These are phyloP conservation scores for Penicillium argentinense DNA, from an alignment of 495 filamentous ascomycete species.

Conservation along the genomic window DNA sequence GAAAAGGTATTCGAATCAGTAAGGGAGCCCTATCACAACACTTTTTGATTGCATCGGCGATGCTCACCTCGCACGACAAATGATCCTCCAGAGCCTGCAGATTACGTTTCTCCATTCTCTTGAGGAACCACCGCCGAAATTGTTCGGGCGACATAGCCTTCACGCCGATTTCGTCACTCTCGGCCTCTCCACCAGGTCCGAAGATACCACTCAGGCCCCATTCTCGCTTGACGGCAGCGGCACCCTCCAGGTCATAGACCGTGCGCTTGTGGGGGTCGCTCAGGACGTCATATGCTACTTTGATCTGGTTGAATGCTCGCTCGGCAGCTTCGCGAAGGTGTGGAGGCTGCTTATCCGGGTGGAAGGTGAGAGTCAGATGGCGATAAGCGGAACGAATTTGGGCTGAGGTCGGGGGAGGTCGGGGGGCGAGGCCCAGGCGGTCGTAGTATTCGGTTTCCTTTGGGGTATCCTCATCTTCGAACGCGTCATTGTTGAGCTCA, in stretches of 20 bases:
- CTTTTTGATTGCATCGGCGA: too few species aligned
- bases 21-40: too few species aligned
- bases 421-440: constrained; percentile 47
- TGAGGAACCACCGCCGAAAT: constrained; percentile 52
- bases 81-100: constrained; percentile 38
- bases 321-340: constrained; percentile 46
- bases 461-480: constrained; percentile 26
- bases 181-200: constrained; percentile 31
- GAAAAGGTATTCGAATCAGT: too few species aligned
- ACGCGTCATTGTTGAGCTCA: constrained; percentile 21
- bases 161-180: constrained; percentile 38
- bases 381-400: constrained; percentile 55
- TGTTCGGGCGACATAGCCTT: constrained; percentile 45
- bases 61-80: too few species aligned
- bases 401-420: constrained; percentile 44
- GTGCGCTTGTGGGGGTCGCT: constrained; percentile 53
- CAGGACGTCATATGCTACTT: constrained; percentile 55
- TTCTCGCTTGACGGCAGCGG: constrained; percentile 45
- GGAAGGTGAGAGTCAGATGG: constrained; percentile 54
- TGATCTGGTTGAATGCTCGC: constrained; percentile 48
- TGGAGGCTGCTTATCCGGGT: constrained; percentile 58
- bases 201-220: constrained; percentile 38
- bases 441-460: constrained; percentile 49
- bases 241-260: constrained; percentile 54
- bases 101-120: constrained; percentile 45